Evolutionary conservation across 768 basidiomycete species (phyloP).

Genomic region (Sutorius australiensis): DNA sequence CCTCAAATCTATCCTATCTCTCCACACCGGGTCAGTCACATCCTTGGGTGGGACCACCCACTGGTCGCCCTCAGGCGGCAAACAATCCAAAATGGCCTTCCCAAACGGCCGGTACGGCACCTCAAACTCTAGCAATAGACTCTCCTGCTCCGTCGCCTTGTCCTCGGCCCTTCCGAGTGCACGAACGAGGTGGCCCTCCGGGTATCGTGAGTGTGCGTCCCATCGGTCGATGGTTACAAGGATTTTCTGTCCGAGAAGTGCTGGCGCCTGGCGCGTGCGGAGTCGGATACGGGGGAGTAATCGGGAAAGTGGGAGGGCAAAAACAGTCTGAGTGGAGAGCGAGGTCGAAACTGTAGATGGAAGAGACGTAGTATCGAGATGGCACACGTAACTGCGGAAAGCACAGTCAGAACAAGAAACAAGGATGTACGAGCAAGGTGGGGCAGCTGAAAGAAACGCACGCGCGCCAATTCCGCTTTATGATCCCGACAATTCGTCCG

Average conservation of each 20-base stretch:
- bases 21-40: conserved; percentile 55
- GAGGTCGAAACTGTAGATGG: conserved; percentile 76
- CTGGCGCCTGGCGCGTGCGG: conserved; percentile 89
- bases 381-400: conserved; percentile 77
- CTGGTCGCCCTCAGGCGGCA: conserved; percentile 82
- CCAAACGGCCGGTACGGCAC: conserved; percentile 96
- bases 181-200: conserved; percentile 95
- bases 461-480: conserved; percentile 96
- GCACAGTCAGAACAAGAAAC: neutral
- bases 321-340: conserved; percentile 83
- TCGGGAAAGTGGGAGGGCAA: conserved; percentile 90
- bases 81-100: conserved; percentile 87
- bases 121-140: conserved; percentile 88
- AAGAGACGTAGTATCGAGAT: conserved; percentile 87
- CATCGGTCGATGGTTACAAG: conserved; percentile 93
- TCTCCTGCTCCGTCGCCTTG: conserved; percentile 96
- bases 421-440: neutral
- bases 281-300: conserved; percentile 91
- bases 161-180: conserved; percentile 87
- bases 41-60: conserved; percentile 90
- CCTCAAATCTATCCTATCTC: conserved; percentile 82
- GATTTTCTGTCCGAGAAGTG: conserved; percentile 89
- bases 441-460: conserved; percentile 38
- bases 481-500: conserved; percentile 84
- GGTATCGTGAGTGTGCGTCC: conserved; percentile 84